A percentile compares a stretch with the other conserved stretches of the same genome.
Conservation (phyloP, 306 rosid genomes). For the barrel medic (Medicago truncatula) region DNA sequence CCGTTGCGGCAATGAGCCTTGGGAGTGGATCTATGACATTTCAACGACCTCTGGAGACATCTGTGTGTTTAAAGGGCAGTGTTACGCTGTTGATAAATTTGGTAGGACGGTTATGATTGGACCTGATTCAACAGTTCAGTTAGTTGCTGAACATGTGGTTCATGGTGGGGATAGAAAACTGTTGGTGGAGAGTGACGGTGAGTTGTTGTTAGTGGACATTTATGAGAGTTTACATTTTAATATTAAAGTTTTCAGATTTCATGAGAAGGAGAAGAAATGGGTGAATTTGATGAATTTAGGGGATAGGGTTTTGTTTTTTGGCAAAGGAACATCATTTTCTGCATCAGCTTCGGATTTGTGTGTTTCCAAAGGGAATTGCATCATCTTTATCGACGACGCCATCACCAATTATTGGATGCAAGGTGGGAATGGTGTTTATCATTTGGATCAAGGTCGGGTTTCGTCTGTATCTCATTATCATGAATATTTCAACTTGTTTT, state of each 20-base stretch:
- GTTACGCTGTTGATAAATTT: background rate
- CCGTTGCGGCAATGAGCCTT: no score
- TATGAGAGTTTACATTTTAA: no score
- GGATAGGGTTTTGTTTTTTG: slow-evolving; percentile 65
- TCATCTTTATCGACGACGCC: slow-evolving; percentile 60
- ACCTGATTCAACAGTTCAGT: background rate
- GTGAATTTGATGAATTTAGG: slow-evolving; percentile 57
- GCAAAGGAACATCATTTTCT: slow-evolving; percentile 63
- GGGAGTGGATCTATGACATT: no score
- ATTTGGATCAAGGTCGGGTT: slow-evolving; percentile 57
- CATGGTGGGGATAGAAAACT: background rate
- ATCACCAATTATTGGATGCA: no score
- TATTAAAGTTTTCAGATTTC: slow-evolving; percentile 17
- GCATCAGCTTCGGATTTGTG: slow-evolving; percentile 54
- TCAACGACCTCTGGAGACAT: background rate
- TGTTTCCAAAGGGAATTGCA: slow-evolving; percentile 59
- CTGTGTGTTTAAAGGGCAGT: background rate
- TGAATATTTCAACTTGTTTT: slow-evolving; percentile 51
- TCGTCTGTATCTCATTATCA: slow-evolving; percentile 50
- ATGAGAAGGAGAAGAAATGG: slow-evolving; percentile 60
- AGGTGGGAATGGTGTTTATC: slow-evolving; percentile 62
- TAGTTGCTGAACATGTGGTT: background rate
- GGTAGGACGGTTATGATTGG: background rate
- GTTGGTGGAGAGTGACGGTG: background rate
- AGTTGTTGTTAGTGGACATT: background rate